phyloP scores from a whole-genome alignment of 371 early-diverging fungal genomes.

The Mycotypha africana region DNA sequence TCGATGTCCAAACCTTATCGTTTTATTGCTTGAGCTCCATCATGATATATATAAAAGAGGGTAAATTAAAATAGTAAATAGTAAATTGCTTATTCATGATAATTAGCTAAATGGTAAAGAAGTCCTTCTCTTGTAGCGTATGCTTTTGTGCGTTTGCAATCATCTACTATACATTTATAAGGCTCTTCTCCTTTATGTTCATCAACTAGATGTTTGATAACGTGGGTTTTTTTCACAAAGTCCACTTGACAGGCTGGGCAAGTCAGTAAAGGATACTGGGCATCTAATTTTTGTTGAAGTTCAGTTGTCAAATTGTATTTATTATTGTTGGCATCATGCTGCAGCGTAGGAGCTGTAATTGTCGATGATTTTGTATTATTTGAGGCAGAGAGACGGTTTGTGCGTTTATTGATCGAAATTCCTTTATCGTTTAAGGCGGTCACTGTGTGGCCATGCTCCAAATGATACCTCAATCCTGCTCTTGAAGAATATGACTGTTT shows the following conservation, averaged over 20 bases:
- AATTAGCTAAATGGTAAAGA: conserved; percentile 24
- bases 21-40: too few species aligned
- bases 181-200: conserved; percentile 25
- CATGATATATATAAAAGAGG: too few species aligned
- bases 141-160: conserved; percentile 19
- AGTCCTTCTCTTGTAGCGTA: conserved; percentile 31
- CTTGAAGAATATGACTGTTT: conserved; percentile 17
- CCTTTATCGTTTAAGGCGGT: too few species aligned
- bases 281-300: conserved; percentile 12
- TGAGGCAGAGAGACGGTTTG: too few species aligned
- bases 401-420: too few species aligned
- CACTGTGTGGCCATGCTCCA: conserved; percentile 24
- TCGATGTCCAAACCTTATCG: too few species aligned
- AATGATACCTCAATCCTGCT: conserved; percentile 22
- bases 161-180: conserved; percentile 16
- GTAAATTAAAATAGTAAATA: neutral
- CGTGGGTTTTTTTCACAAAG: conserved; percentile 28
- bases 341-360: too few species aligned
- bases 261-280: conserved; percentile 6
- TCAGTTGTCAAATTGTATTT: too few species aligned
- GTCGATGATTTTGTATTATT: too few species aligned
- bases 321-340: too few species aligned
- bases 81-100: conserved; percentile 5
- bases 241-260: conserved; percentile 22
- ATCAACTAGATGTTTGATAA: conserved; percentile 21